phyloP scores from a whole-genome alignment of 305 asterid genomes.

The Solanum chacoense region DNA sequence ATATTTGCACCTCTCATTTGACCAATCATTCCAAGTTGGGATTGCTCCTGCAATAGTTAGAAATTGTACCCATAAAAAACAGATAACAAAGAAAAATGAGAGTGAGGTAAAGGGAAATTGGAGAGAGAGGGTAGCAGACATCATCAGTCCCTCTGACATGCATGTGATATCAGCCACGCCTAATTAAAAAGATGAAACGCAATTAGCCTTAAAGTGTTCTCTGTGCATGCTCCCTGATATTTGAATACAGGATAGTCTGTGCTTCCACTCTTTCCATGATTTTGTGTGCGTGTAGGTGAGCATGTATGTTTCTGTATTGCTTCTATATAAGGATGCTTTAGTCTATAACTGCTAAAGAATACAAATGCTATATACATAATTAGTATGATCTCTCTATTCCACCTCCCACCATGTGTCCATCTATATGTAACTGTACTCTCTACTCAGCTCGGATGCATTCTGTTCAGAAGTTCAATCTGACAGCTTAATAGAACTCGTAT shows the following conservation, averaged over 20 bases:
- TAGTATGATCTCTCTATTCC: not conserved
- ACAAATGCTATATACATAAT: not conserved
- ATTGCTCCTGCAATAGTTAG: constrained; percentile 59
- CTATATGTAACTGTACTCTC: not conserved
- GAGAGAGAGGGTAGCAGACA: not conserved
- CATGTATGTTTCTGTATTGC: not conserved
- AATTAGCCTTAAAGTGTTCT: not conserved
- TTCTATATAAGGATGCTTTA: not conserved
- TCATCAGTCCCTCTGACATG: not conserved
- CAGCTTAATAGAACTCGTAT: not conserved
- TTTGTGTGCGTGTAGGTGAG: not conserved
- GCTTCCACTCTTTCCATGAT: not conserved
- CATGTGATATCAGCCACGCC: not conserved
- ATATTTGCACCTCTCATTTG: constrained; percentile 55
- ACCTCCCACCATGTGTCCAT: not conserved
- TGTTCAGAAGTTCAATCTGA: not conserved
- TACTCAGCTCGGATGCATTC: not conserved
- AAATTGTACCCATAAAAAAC: constrained; percentile 2
- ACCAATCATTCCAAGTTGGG: constrained; percentile 63
- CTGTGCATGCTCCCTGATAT: not conserved
- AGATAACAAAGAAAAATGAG: not conserved
- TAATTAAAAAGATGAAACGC: not conserved
- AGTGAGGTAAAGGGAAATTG: not conserved
- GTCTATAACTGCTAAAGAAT: not conserved
- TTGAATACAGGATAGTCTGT: not conserved